Percentiles rank a stretch among this genome's conserved stretches.
These are phyloP conservation scores for Coriaria nepalensis DNA, from an alignment of 306 rosid species.

Conservation along the genomic window DNA sequence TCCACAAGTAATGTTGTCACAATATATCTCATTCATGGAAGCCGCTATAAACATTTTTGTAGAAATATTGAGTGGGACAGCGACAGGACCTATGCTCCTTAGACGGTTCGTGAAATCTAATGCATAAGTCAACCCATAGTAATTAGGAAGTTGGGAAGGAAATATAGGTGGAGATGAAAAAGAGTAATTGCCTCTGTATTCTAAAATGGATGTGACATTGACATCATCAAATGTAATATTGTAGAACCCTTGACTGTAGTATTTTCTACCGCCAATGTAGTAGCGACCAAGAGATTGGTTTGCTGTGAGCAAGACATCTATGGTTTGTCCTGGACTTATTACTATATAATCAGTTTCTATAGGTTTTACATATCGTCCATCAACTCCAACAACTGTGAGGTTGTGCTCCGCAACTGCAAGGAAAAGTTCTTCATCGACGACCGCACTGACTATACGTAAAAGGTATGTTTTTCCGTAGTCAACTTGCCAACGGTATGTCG, in stretches of 20 bases:
- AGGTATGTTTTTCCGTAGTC: slow-evolving; percentile 19
- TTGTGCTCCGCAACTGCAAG: slow-evolving; percentile 15
- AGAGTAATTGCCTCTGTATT: not conserved
- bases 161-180: not conserved
- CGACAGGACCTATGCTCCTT: slow-evolving; percentile 5
- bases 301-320: slow-evolving; percentile 12
- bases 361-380: slow-evolving; percentile 15
- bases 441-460: slow-evolving; percentile 16
- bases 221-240: slow-evolving; percentile 11
- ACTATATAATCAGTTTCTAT: slow-evolving; percentile 1
- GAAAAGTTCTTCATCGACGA: slow-evolving; percentile 16
- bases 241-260: not conserved
- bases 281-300: slow-evolving; percentile 10
- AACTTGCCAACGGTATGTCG: slow-evolving; percentile 7
- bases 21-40: slow-evolving; percentile 3
- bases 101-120: slow-evolving; percentile 3
- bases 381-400: slow-evolving; percentile 13
- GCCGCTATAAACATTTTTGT: not conserved
- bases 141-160: slow-evolving; percentile 1
- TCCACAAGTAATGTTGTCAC: not conserved
- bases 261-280: slow-evolving; percentile 15
- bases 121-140: not conserved
- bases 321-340: slow-evolving; percentile 21
- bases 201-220: slow-evolving; percentile 15
- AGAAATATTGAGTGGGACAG: not conserved